A percentile compares a stretch with the other conserved stretches of the same genome.
phyloP scores from a whole-genome alignment of 2,329 filamentous ascomycete genomes.

The Tricladium varicosporioides region DNA sequence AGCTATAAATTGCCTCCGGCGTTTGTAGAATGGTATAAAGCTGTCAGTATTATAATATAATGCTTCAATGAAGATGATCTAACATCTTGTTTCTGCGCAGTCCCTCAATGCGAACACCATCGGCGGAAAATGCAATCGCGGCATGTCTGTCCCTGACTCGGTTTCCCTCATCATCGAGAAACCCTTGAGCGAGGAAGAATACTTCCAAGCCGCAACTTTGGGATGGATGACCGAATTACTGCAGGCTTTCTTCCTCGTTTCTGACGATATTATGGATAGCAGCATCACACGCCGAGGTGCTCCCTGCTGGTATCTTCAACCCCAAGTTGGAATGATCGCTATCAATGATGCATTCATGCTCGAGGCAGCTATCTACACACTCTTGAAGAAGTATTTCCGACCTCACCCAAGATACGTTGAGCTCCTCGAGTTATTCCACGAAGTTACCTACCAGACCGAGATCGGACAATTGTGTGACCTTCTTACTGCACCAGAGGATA shows the following conservation, averaged over 20 bases:
- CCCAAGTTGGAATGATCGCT: conserved; percentile 88
- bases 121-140: conserved; percentile 97
- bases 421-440: conserved; percentile 93
- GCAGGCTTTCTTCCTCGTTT: conserved; percentile 97
- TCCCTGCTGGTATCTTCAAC: conserved; percentile 94
- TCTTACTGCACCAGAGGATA: conserved; percentile 91
- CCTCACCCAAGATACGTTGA: conserved; percentile 85
- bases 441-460: conserved; percentile 90
- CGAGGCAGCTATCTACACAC: conserved; percentile 82
- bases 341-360: conserved; percentile 99
- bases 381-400: conserved; percentile 93
- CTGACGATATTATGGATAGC: conserved; percentile 97
- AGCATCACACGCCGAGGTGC: conserved; percentile 92
- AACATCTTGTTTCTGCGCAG: conserved; percentile 43
- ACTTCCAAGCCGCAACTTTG: conserved; percentile 82
- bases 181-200: conserved; percentile 75
- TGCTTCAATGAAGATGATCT: not conserved
- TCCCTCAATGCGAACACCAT: conserved; percentile 81
- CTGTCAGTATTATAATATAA: conserved; percentile 16
- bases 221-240: conserved; percentile 98
- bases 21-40: conserved; percentile 81
- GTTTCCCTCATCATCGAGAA: conserved; percentile 73
- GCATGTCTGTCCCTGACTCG: conserved; percentile 95
- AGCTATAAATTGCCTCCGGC: conserved; percentile 80
- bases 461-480: conserved; percentile 92